Evolutionary conservation across 805 yeast genomes (phyloP).

Genomic region (Brettanomyces bruxellensis): DNA sequence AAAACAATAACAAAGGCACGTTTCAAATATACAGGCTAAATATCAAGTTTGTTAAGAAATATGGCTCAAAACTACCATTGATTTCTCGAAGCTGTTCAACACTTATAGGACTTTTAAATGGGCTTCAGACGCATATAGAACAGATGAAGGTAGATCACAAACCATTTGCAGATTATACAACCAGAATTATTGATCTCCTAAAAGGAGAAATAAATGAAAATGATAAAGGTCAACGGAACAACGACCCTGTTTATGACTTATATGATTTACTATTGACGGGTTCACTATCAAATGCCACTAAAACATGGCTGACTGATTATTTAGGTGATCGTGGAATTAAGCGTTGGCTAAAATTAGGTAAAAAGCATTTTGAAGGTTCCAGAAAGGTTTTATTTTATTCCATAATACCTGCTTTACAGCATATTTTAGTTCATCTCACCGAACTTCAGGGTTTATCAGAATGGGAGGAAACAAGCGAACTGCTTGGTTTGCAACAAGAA

Average conservation of each 20-base stretch:
- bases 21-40: background rate
- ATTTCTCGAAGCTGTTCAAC: slow-evolving; percentile 28
- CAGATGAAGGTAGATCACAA: slow-evolving; percentile 23
- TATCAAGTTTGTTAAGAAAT: slow-evolving; percentile 19
- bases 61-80: slow-evolving; percentile 22
- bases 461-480: slow-evolving; percentile 25
- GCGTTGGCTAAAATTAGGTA: slow-evolving; percentile 44
- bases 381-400: slow-evolving; percentile 39
- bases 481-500: slow-evolving; percentile 11
- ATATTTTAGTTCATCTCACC: slow-evolving; percentile 38
- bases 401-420: slow-evolving; percentile 47
- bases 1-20: slow-evolving; percentile 7
- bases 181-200: slow-evolving; percentile 27
- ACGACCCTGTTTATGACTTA: slow-evolving; percentile 30
- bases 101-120: slow-evolving; percentile 25
- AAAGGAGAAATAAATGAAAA: slow-evolving; percentile 25
- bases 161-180: slow-evolving; percentile 29
- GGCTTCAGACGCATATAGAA: slow-evolving; percentile 25
- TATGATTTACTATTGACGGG: slow-evolving; percentile 47
- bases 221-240: slow-evolving; percentile 6
- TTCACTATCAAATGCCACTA: slow-evolving; percentile 36
- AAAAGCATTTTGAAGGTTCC: slow-evolving; percentile 39
- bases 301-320: slow-evolving; percentile 55
- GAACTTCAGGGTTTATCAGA: slow-evolving; percentile 31
- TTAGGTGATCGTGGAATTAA: slow-evolving; percentile 60